Evolutionary conservation across 768 basidiomycete species (phyloP).

Genomic region (Tephrocybe sp.): DNA sequence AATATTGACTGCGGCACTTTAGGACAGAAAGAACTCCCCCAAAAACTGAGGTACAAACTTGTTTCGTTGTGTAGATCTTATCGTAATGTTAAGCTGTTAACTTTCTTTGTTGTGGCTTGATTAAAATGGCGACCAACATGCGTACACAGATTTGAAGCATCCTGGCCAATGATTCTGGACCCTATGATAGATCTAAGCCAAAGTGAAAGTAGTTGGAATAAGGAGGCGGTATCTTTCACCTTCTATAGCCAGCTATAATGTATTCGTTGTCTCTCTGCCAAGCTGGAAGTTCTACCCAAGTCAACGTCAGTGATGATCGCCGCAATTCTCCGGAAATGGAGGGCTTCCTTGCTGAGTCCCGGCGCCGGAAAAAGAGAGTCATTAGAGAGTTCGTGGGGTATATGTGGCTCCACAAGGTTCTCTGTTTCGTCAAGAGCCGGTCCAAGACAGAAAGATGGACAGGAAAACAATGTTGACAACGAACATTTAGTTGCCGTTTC

Average conservation of each 20-base stretch:
- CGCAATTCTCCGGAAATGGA: neutral
- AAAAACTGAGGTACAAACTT: slow-evolving; percentile 33
- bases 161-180: slow-evolving; percentile 61
- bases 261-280: slow-evolving; percentile 79
- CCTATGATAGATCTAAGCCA: slow-evolving; percentile 32
- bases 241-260: slow-evolving; percentile 68
- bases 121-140: slow-evolving; percentile 48
- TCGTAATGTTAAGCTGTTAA: slow-evolving; percentile 12
- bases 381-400: neutral
- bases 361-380: neutral
- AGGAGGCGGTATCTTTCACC: slow-evolving; percentile 41
- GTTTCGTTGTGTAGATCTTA: slow-evolving; percentile 81
- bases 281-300: slow-evolving; percentile 60
- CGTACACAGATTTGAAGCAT: slow-evolving; percentile 62
- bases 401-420: neutral
- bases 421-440: neutral
- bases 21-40: slow-evolving; percentile 12
- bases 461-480: neutral
- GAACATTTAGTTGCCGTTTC: neutral
- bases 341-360: slow-evolving; percentile 3
- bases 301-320: slow-evolving; percentile 26
- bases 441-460: neutral
- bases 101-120: slow-evolving; percentile 18
- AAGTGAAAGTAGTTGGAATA: slow-evolving; percentile 4
- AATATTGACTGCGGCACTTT: slow-evolving; percentile 66